These are phyloP conservation scores for Candida nanaspora DNA, from an alignment of 805 yeast species.

Conservation along the genomic window DNA sequence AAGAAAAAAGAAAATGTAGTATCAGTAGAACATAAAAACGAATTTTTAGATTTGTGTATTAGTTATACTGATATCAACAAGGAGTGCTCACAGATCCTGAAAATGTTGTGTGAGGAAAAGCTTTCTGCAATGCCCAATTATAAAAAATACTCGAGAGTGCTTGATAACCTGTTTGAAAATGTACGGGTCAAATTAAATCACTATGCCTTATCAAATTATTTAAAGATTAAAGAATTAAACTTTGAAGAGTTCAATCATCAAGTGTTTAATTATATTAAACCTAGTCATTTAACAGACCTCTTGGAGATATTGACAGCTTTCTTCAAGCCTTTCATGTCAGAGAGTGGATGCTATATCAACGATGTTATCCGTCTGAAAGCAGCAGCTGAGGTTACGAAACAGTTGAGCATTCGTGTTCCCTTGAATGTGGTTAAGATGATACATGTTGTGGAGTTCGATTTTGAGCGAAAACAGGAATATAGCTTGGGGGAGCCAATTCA, in stretches of 20 bases:
- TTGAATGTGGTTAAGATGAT: constrained; percentile 55
- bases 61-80: constrained; percentile 37
- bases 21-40: constrained; percentile 9
- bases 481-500: constrained; percentile 60
- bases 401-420: constrained; percentile 44
- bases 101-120: constrained; percentile 9
- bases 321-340: constrained; percentile 3
- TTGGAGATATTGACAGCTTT: constrained; percentile 7
- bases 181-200: constrained; percentile 19
- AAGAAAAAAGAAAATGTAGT: constrained; percentile 13
- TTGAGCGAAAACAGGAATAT: constrained; percentile 34
- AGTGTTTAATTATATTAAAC: constrained; percentile 5
- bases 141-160: constrained; percentile 17
- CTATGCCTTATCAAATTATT: constrained; percentile 18
- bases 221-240: constrained; percentile 7
- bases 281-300: constrained; percentile 8
- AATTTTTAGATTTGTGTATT: constrained; percentile 35
- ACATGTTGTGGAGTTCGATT: constrained; percentile 46
- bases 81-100: constrained; percentile 33
- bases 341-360: constrained; percentile 1
- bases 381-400: constrained; percentile 2
- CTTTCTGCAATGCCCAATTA: no score
- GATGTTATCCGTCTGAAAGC: not conserved
- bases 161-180: constrained; percentile 13
- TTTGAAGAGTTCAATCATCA: not conserved